These are phyloP conservation scores for Suhomyces canberraensis DNA, from an alignment of 805 yeast species.

Conservation along the genomic window DNA sequence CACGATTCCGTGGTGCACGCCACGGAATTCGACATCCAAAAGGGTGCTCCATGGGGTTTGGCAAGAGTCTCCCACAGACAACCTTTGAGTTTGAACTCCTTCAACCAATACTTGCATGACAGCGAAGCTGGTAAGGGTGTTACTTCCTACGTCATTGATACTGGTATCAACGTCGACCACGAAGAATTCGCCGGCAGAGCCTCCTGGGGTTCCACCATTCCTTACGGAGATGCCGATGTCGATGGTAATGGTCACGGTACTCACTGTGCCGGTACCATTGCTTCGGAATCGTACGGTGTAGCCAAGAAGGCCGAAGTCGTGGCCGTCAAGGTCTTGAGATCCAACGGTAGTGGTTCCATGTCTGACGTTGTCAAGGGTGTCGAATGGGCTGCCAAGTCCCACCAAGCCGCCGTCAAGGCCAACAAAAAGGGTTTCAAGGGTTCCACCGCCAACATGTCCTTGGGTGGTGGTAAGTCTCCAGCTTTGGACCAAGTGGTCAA, in stretches of 20 bases:
- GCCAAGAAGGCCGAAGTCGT: slow-evolving; percentile 77
- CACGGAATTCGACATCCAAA: slow-evolving; percentile 61
- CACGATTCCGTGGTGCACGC: slow-evolving; percentile 69
- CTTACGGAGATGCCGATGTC: slow-evolving; percentile 60
- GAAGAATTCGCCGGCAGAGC: slow-evolving; percentile 83
- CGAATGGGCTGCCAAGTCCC: slow-evolving; percentile 77
- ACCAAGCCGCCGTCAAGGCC: slow-evolving; percentile 43
- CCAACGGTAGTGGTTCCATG: slow-evolving; percentile 81
- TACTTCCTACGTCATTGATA: slow-evolving; percentile 83
- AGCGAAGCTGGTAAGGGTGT: slow-evolving; percentile 78
- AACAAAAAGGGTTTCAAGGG: slow-evolving; percentile 50
- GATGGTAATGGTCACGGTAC: slow-evolving; percentile 96
- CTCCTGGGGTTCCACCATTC: slow-evolving; percentile 79
- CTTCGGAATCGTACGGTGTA: slow-evolving; percentile 74
- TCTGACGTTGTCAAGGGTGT: slow-evolving; percentile 83
- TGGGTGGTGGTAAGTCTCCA: slow-evolving; percentile 57
- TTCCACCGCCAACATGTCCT: slow-evolving; percentile 60
- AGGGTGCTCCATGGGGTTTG: slow-evolving; percentile 93
- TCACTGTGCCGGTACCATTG: slow-evolving; percentile 96
- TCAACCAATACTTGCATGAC: slow-evolving; percentile 63
- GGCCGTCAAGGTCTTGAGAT: slow-evolving; percentile 80
- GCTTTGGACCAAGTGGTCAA: slow-evolving; percentile 57
- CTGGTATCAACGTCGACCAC: slow-evolving; percentile 78
- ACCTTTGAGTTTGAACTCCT: slow-evolving; percentile 58
- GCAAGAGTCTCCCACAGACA: slow-evolving; percentile 86